Percentiles rank a stretch among this genome's conserved stretches.
Conservation (phyloP, 768 basidiomycete species). For the Lactarius quietus region DNA sequence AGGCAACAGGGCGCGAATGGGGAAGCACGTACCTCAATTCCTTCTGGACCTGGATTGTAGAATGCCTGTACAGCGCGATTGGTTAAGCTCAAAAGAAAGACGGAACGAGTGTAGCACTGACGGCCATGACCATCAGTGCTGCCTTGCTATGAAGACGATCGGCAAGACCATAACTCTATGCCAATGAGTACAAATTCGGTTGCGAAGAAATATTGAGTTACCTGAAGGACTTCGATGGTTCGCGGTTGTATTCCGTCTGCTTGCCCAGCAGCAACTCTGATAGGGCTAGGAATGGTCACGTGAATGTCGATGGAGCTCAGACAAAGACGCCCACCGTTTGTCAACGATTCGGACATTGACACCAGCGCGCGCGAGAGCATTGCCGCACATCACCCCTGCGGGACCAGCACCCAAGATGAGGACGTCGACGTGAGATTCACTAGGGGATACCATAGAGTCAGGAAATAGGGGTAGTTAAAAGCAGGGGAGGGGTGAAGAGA, state of each 20-base stretch:
- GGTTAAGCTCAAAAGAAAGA: background rate
- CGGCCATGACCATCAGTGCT: slow-evolving; percentile 66
- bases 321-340: slow-evolving; percentile 38
- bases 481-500: background rate
- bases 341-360: slow-evolving; percentile 60
- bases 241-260: slow-evolving; percentile 56
- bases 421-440: slow-evolving; percentile 50
- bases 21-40: slow-evolving; percentile 49
- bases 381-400: slow-evolving; percentile 65
- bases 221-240: slow-evolving; percentile 52
- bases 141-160: slow-evolving; percentile 60
- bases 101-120: slow-evolving; percentile 34
- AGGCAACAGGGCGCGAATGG: background rate
- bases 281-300: slow-evolving; percentile 30
- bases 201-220: slow-evolving; percentile 7
- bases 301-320: background rate
- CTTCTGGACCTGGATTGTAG: slow-evolving; percentile 60
- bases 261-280: slow-evolving; percentile 44
- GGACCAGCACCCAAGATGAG: slow-evolving; percentile 61
- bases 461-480: background rate
- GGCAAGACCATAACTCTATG: slow-evolving; percentile 72
- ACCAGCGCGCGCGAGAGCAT: slow-evolving; percentile 55
- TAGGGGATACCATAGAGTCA: slow-evolving; percentile 17
- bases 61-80: slow-evolving; percentile 53
- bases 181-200: background rate